Percentiles rank a stretch among this genome's conserved stretches.
phyloP scores from a whole-genome alignment of 129 eudicot species.

The Chrysanthemum makinoi region DNA sequence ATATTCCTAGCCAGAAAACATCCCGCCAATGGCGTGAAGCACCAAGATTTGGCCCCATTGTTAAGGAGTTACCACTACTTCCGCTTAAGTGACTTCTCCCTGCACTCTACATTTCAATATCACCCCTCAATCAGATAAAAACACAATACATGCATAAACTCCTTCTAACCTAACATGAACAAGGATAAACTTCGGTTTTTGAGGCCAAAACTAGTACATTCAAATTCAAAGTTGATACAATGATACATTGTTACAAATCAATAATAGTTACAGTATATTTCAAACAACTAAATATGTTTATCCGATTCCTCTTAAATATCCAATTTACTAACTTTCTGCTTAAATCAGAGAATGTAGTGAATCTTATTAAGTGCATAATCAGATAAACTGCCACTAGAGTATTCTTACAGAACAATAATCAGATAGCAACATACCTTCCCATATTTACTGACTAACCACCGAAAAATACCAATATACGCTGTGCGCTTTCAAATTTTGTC shows the following conservation, averaged over 20 bases:
- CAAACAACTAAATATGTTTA: no score
- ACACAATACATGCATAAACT: background rate
- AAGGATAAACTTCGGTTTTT: background rate
- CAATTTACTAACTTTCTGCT: no score
- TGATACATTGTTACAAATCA: no score
- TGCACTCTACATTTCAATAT: constrained; percentile 50
- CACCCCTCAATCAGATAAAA: constrained; percentile 18
- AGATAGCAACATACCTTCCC: no score
- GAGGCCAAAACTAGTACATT: no score
- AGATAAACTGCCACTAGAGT: background rate
- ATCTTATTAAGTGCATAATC: background rate
- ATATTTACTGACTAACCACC: no score
- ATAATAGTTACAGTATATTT: no score
- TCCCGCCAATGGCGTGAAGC: constrained; percentile 87
- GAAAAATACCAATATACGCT: no score
- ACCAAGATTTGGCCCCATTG: constrained; percentile 40
- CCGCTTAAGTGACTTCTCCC: constrained; percentile 46
- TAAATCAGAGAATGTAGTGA: no score
- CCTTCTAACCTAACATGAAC: background rate
- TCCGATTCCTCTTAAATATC: no score
- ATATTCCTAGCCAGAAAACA: constrained; percentile 78
- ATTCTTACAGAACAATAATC: background rate
- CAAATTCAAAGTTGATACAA: no score
- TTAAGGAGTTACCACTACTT: constrained; percentile 41
- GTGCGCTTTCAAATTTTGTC: no score